A percentile compares a stretch with the other conserved stretches of the same genome.
phyloP scores from a whole-genome alignment of 2,329 filamentous ascomycete genomes.

The Aspergillus sp. region DNA sequence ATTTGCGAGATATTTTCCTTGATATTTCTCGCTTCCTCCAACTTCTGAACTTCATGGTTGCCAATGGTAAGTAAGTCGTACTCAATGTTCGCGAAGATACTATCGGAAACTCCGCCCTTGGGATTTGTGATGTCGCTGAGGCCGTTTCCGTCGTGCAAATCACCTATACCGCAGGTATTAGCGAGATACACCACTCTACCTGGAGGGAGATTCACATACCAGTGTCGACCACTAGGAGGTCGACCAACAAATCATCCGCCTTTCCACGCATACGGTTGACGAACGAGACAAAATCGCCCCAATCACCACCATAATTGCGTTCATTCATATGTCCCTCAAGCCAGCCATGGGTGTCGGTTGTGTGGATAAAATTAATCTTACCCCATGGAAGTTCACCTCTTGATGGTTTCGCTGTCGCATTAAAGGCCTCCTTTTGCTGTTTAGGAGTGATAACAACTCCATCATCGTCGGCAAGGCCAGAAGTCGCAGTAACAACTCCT shows the following conservation, averaged over 20 bases:
- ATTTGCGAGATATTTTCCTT: slow-evolving; percentile 59
- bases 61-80: slow-evolving; percentile 58
- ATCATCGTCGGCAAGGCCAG: background rate
- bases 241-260: slow-evolving; percentile 57
- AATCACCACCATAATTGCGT: slow-evolving; percentile 64
- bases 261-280: slow-evolving; percentile 60
- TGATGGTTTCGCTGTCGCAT: background rate
- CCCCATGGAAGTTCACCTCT: slow-evolving; percentile 47
- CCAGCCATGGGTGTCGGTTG: slow-evolving; percentile 63
- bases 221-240: slow-evolving; percentile 49
- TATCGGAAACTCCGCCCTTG: slow-evolving; percentile 57
- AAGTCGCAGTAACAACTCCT: background rate
- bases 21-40: slow-evolving; percentile 61
- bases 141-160: slow-evolving; percentile 66
- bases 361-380: slow-evolving; percentile 63
- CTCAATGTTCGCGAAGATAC: slow-evolving; percentile 53
- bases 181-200: background rate
- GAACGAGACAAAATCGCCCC: slow-evolving; percentile 65
- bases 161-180: slow-evolving; percentile 36
- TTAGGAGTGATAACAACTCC: background rate
- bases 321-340: slow-evolving; percentile 62
- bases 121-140: slow-evolving; percentile 60
- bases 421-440: slow-evolving; percentile 1
- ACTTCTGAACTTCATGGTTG: slow-evolving; percentile 67
- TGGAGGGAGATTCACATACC: slow-evolving; percentile 35